Percentiles rank a stretch among this genome's conserved stretches.
Evolutionary conservation across 345 rosid genomes (phyloP).

Genomic region (Melastoma malabathricum): DNA sequence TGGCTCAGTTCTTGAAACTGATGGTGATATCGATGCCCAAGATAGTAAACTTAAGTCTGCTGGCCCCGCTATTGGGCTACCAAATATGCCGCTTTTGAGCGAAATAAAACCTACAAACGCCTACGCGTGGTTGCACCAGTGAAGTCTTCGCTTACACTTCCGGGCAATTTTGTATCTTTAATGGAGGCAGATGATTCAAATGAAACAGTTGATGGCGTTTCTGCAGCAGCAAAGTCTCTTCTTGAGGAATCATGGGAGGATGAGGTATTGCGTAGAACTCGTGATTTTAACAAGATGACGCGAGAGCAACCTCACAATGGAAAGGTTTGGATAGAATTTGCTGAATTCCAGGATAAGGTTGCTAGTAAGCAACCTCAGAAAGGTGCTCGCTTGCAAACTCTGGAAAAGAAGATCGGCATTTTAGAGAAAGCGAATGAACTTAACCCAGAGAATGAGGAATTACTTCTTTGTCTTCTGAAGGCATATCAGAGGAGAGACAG

Average conservation of each 20-base stretch:
- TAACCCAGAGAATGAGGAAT: conserved; percentile 76
- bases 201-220: conserved; percentile 19
- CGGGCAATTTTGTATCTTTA: conserved; percentile 53
- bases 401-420: conserved; percentile 91
- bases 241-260: conserved; percentile 94
- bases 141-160: conserved; percentile 15
- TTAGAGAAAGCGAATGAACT: conserved; percentile 84
- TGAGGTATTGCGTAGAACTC: conserved; percentile 60
- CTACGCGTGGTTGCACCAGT: conserved; percentile 29
- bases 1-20: conserved; percentile 34
- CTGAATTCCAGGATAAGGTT: conserved; percentile 71
- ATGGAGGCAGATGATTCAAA: conserved; percentile 18
- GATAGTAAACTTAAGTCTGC: conserved; percentile 49
- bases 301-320: conserved; percentile 74
- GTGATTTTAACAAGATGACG: conserved; percentile 60
- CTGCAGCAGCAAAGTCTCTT: conserved; percentile 13
- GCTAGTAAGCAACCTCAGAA: conserved; percentile 61
- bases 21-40: conserved; percentile 55
- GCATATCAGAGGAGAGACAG: conserved; percentile 72
- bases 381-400: conserved; percentile 75
- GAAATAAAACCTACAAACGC: conserved; percentile 47
- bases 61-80: conserved; percentile 86
- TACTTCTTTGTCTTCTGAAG: conserved; percentile 67
- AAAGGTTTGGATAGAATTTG: conserved; percentile 77
- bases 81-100: conserved; percentile 58